Conservation (phyloP, 305 asterid species). For the Fraxinus velutina region DNA sequence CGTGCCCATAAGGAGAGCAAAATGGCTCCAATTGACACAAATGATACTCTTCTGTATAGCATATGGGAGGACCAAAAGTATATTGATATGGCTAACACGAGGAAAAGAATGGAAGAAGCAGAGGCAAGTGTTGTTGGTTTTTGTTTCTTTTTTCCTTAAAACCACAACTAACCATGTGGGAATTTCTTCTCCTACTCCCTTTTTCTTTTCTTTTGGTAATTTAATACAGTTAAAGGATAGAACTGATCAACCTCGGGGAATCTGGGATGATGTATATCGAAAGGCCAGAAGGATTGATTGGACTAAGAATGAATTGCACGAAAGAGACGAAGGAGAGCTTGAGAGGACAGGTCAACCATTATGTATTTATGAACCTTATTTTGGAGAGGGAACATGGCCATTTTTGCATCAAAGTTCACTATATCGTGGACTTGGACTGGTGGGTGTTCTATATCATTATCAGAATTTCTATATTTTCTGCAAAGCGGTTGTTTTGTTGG, state of each 20-base stretch:
- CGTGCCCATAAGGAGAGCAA: conserved; percentile 39
- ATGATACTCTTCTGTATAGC: conserved; percentile 47
- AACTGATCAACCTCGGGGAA: conserved; percentile 76
- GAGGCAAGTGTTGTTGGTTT: conserved; percentile 45
- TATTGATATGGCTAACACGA: conserved; percentile 47
- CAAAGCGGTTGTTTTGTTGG: conserved; percentile 7
- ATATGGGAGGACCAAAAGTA: conserved; percentile 84
- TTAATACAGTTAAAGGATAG: conserved; percentile 89
- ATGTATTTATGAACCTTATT: conserved; percentile 85
- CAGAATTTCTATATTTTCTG: neutral
- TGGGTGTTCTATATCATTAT: conserved; percentile 27
- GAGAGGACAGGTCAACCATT: conserved; percentile 95
- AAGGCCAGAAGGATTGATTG: conserved; percentile 74
- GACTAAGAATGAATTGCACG: conserved; percentile 47
- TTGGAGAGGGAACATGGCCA: conserved; percentile 89
- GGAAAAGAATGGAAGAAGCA: conserved; percentile 81
- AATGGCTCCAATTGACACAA: conserved; percentile 26
- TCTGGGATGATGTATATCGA: conserved; percentile 88
- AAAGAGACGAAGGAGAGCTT: conserved; percentile 94
- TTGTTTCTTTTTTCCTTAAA: conserved; percentile 1
- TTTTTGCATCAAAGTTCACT: conserved; percentile 77
- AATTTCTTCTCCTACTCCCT: neutral
- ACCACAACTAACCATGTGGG: conserved; percentile 2
- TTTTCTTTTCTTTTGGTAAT: neutral
- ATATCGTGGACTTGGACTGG: conserved; percentile 87